phyloP scores from a whole-genome alignment of 768 basidiomycete genomes.

The Leccinum pellstonianum region DNA sequence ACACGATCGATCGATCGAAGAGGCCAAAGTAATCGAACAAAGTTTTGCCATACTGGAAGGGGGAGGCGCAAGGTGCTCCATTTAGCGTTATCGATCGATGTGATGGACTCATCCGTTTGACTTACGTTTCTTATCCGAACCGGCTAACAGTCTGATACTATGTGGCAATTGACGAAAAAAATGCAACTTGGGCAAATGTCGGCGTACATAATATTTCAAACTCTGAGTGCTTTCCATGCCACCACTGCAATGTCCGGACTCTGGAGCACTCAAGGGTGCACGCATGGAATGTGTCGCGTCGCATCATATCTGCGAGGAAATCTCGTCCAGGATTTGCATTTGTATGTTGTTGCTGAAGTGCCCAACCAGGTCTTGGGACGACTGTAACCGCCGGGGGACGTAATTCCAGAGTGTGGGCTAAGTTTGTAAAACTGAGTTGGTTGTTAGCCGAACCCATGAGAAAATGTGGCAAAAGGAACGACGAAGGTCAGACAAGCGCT shows the following conservation, averaged over 20 bases:
- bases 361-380: background rate
- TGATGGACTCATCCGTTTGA: background rate
- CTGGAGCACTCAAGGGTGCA: background rate
- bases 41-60: background rate
- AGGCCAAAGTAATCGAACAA: background rate
- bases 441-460: background rate
- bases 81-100: background rate
- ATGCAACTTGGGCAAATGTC: background rate
- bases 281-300: background rate
- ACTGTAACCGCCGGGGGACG: background rate
- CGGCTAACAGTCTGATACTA: background rate
- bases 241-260: background rate
- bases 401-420: background rate
- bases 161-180: background rate
- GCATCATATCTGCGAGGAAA: background rate
- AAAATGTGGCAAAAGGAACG: slow-evolving; percentile 1
- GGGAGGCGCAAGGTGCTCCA: background rate
- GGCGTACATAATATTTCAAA: background rate
- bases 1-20: background rate
- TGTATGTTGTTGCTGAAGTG: background rate
- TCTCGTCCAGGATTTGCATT: background rate
- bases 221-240: background rate
- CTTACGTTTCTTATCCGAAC: background rate
- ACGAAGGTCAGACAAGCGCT: background rate
- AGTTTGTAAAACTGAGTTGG: background rate